Evolutionary conservation across 176 grass and related monocot species (phyloP).

Genomic region (Alopecurus myosuroides): DNA sequence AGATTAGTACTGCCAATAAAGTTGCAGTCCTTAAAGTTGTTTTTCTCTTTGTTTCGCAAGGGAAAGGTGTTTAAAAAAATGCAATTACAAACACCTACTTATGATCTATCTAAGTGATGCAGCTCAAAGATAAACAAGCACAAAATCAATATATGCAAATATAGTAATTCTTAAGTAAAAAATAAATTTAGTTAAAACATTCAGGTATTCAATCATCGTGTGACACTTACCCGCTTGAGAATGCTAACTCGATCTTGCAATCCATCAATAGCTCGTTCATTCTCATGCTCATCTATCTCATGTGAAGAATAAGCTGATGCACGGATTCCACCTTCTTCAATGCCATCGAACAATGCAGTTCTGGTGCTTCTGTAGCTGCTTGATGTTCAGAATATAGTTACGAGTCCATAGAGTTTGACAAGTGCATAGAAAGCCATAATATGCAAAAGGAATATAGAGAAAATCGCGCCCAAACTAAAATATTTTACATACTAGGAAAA

Average conservation of each 20-base stretch:
- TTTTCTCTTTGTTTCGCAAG: neutral
- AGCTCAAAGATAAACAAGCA: neutral
- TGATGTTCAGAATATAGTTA: constrained; percentile 1
- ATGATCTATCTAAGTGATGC: neutral
- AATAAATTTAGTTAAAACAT: neutral
- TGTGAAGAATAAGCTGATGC: constrained; percentile 68
- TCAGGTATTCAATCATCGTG: neutral
- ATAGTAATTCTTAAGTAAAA: neutral
- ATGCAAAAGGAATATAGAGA: neutral
- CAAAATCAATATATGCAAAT: constrained; percentile 1
- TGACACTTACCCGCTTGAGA: constrained; percentile 77
- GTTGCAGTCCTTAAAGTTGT: neutral
- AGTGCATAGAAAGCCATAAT: neutral
- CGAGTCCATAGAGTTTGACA: neutral
- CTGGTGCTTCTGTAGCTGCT: constrained; percentile 54
- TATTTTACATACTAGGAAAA: neutral
- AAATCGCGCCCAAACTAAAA: neutral
- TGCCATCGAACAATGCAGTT: constrained; percentile 79
- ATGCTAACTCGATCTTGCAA: constrained; percentile 94
- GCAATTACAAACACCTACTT: neutral
- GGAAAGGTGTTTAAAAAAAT: neutral
- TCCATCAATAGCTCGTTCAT: constrained; percentile 80
- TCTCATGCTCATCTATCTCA: constrained; percentile 86
- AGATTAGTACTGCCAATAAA: neutral
- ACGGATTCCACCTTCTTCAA: constrained; percentile 83